phyloP scores from a whole-genome alignment of 768 basidiomycete species.

The Tulasnella sp. region DNA sequence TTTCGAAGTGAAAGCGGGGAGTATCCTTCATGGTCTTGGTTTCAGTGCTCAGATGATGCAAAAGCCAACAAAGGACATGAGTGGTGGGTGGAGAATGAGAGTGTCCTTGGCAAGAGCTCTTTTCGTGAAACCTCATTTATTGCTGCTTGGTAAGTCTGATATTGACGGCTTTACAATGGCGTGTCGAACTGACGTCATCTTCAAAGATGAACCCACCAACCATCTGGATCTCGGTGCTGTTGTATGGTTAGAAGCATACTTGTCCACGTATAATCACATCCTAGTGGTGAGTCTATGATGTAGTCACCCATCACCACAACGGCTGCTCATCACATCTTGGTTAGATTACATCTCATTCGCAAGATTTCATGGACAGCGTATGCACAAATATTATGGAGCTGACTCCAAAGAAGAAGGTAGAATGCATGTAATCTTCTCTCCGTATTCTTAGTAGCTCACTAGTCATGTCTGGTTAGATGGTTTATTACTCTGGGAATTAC shows the following conservation, averaged over 20 bases:
- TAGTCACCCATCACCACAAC: background rate
- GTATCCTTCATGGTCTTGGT: conserved; percentile 94
- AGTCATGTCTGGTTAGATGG: conserved; percentile 30
- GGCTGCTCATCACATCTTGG: background rate
- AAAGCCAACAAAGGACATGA: conserved; percentile 96
- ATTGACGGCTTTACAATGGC: conserved; percentile 1
- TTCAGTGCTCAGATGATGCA: conserved; percentile 87
- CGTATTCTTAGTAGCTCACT: background rate
- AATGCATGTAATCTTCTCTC: background rate
- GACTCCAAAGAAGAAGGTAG: conserved; percentile 68
- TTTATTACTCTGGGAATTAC: conserved; percentile 95
- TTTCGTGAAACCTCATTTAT: conserved; percentile 90
- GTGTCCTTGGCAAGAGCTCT: conserved; percentile 92
- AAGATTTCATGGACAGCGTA: conserved; percentile 96
- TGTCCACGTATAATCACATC: conserved; percentile 97
- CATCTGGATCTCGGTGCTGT: conserved; percentile 95
- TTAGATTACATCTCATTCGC: conserved; percentile 85
- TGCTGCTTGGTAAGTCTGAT: conserved; percentile 72
- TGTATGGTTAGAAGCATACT: conserved; percentile 97
- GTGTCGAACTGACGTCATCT: background rate
- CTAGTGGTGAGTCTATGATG: conserved; percentile 40
- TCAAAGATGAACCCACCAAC: conserved; percentile 35
- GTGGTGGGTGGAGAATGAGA: conserved; percentile 98
- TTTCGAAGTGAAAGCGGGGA: conserved; percentile 91
- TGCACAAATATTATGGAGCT: conserved; percentile 99